Evolutionary conservation across 768 basidiomycete genomes (phyloP).

Genomic region (Hygrocybe coccinea): DNA sequence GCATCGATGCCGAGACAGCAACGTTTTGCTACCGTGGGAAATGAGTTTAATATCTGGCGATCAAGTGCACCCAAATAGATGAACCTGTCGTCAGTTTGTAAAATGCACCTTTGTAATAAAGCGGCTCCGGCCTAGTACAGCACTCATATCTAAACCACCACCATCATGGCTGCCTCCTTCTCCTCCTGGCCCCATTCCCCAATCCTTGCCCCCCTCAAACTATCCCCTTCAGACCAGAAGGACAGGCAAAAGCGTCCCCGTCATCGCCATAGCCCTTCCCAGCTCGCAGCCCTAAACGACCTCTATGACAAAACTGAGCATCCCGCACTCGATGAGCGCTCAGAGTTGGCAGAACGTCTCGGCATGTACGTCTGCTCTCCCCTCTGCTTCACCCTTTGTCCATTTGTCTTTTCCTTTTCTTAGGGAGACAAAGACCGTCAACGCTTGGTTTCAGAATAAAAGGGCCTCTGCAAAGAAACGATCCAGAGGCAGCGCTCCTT

Average conservation of each 20-base stretch:
- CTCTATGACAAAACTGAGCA: constrained; percentile 75
- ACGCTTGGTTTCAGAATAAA: constrained; percentile 86
- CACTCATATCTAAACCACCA: background rate
- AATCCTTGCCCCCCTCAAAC: constrained; percentile 2
- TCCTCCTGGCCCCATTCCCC: constrained; percentile 13
- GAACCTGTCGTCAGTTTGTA: background rate
- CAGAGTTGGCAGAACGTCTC: constrained; percentile 62
- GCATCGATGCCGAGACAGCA: background rate
- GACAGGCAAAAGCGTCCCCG: constrained; percentile 68
- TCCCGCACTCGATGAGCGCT: constrained; percentile 63
- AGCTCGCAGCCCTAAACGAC: constrained; percentile 72
- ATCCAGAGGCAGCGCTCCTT: constrained; percentile 33
- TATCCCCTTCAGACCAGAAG: background rate
- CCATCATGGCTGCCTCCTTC: constrained; percentile 1
- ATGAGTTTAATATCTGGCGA: constrained; percentile 4
- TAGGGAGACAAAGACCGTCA: constrained; percentile 82
- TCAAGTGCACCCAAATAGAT: background rate
- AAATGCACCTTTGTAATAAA: constrained; percentile 3
- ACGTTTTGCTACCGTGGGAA: background rate
- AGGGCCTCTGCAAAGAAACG: constrained; percentile 77
- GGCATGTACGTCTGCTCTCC: constrained; percentile 57
- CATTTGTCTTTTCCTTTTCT: constrained; percentile 13
- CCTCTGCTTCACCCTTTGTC: constrained; percentile 8
- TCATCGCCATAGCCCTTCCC: constrained; percentile 67
- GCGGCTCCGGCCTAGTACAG: background rate